These are phyloP conservation scores for Ricinus communis DNA, from an alignment of 345 rosid genomes.

Conservation along the genomic window DNA sequence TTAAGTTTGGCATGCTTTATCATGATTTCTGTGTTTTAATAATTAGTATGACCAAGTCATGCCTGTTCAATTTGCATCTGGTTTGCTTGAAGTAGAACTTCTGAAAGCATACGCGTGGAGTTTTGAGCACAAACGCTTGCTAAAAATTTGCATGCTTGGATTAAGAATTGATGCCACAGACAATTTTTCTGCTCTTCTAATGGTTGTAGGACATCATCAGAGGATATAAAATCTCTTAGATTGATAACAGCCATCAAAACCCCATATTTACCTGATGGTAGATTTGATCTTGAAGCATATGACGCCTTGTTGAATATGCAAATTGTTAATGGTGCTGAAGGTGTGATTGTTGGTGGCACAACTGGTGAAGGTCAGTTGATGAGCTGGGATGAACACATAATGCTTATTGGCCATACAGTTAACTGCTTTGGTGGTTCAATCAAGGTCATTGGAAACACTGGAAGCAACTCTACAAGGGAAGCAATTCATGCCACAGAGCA, in stretches of 20 bases:
- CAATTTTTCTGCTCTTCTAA: not conserved
- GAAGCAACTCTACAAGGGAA: slow-evolving; percentile 89
- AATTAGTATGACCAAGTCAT: not conserved
- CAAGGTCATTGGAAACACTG: slow-evolving; percentile 82
- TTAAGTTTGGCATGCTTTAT: not conserved
- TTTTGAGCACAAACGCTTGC: not conserved
- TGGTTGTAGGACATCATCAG: slow-evolving; percentile 62
- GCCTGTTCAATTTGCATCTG: not conserved
- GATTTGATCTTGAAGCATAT: slow-evolving; percentile 90
- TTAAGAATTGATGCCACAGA: slow-evolving; percentile 13
- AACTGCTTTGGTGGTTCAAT: slow-evolving; percentile 70
- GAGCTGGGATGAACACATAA: slow-evolving; percentile 97
- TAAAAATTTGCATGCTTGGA: not conserved
- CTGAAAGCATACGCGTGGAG: not conserved
- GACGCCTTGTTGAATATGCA: slow-evolving; percentile 70
- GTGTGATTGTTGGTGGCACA: slow-evolving; percentile 85
- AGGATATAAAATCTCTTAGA: slow-evolving; percentile 68
- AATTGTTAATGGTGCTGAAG: slow-evolving; percentile 65
- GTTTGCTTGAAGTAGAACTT: not conserved
- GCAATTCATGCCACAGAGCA: slow-evolving; percentile 89
- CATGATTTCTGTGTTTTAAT: not conserved
- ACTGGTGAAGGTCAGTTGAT: slow-evolving; percentile 94
- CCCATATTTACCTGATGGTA: slow-evolving; percentile 91
- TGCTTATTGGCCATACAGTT: slow-evolving; percentile 88
- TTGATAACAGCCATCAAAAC: slow-evolving; percentile 89